These are phyloP conservation scores for Cystobasidium sp. DNA, from an alignment of 1,284 basidiomycete genomes.

Conservation along the genomic window DNA sequence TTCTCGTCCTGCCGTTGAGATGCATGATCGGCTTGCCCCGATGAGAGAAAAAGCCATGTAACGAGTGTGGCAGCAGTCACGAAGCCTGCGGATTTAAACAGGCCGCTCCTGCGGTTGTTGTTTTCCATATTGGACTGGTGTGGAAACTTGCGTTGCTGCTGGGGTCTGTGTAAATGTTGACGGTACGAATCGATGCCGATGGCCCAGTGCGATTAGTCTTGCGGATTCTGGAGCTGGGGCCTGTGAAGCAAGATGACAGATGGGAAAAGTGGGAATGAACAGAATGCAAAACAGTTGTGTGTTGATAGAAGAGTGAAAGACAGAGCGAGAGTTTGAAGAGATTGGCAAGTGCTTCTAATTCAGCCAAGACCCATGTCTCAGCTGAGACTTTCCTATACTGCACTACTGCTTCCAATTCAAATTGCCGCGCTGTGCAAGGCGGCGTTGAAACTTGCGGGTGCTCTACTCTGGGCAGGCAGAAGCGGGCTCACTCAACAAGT, in stretches of 20 bases:
- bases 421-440: too few species aligned
- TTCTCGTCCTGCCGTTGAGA: neutral
- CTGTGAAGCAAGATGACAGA: neutral
- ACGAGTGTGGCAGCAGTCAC: constrained; percentile 8
- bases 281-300: neutral
- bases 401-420: too few species aligned
- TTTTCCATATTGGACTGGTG: neutral
- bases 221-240: neutral
- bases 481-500: too few species aligned
- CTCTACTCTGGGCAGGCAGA: too few species aligned
- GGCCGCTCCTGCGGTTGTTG: neutral
- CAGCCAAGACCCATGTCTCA: too few species aligned
- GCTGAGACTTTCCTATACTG: too few species aligned
- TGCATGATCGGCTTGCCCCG: neutral
- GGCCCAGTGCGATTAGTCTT: neutral
- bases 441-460: too few species aligned
- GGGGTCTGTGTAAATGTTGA: too few species aligned
- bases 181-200: neutral
- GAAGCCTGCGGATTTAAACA: constrained; percentile 3
- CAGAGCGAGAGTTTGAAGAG: neutral
- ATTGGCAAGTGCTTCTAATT: neutral
- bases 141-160: too few species aligned
- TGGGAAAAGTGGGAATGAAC: neutral
- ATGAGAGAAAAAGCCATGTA: constrained; percentile 8
- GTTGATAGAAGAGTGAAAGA: neutral